Evolutionary conservation across 371 early-diverging fungal species (phyloP).

Genomic region (Mucor ambiguus): DNA sequence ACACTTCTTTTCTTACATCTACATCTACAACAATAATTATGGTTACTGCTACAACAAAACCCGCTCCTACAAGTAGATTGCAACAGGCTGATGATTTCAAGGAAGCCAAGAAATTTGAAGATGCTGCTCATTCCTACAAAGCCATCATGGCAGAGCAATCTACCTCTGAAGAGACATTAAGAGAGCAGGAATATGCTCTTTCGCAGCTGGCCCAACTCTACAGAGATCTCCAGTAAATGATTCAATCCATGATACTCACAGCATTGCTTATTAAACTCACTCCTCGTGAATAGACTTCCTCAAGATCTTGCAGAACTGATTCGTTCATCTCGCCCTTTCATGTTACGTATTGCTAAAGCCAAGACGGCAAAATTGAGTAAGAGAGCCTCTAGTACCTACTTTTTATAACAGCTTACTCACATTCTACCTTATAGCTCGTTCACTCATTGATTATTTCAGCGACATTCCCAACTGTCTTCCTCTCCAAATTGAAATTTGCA

Average conservation of each 20-base stretch:
- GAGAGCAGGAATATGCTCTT: conserved; percentile 63
- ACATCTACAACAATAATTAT: conserved; percentile 4
- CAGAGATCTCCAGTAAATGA: conserved; percentile 59
- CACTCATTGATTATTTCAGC: conserved; percentile 87
- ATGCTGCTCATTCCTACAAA: conserved; percentile 58
- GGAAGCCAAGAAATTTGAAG: conserved; percentile 51
- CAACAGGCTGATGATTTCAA: conserved; percentile 54
- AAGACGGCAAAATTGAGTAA: conserved; percentile 95
- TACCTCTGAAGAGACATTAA: conserved; percentile 37
- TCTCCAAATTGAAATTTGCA: conserved; percentile 91
- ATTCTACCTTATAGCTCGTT: conserved; percentile 58
- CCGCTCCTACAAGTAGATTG: conserved; percentile 37
- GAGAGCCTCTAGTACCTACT: background rate
- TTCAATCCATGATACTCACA: background rate
- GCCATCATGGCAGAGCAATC: conserved; percentile 48
- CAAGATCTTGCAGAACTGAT: conserved; percentile 81
- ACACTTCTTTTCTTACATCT: background rate
- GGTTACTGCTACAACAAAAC: conserved; percentile 17
- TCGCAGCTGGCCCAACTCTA: conserved; percentile 66
- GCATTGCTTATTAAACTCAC: background rate
- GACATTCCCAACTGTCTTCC: conserved; percentile 86
- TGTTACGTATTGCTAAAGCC: conserved; percentile 89
- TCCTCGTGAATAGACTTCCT: conserved; percentile 58
- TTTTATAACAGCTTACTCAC: background rate
- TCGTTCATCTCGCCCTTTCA: conserved; percentile 77